Conservation (phyloP, 1,139 yeast species). For the Lodderomyces jiufengensis region DNA sequence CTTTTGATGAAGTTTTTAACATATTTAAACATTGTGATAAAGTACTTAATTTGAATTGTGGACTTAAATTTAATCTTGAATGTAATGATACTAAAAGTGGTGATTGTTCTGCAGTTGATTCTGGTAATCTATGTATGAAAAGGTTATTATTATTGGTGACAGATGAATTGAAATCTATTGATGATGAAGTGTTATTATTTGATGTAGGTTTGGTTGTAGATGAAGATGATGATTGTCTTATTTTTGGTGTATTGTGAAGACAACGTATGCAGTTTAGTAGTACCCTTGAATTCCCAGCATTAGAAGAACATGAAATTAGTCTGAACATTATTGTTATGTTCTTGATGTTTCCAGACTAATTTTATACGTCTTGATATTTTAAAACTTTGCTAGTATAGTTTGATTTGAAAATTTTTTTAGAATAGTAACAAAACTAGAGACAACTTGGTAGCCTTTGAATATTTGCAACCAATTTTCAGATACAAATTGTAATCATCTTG, state of each 20-base stretch:
- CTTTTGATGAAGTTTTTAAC: constrained; percentile 21
- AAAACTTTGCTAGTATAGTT: too few relatives aligned
- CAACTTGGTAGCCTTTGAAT: not conserved
- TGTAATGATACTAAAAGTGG: constrained; percentile 80
- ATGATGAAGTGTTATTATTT: not conserved
- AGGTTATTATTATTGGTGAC: constrained; percentile 18
- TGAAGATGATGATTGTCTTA: constrained; percentile 1
- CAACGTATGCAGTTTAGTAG: constrained; percentile 3
- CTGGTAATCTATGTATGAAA: constrained; percentile 48
- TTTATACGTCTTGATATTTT: too few relatives aligned
- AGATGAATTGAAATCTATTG: not conserved
- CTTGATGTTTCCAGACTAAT: too few relatives aligned
- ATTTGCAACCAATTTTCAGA: not conserved
- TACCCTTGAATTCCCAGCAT: not conserved
- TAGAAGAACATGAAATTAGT: constrained; percentile 1
- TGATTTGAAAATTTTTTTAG: constrained; percentile 1
- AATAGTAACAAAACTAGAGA: not conserved
- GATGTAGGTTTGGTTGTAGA: not conserved
- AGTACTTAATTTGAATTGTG: constrained; percentile 55
- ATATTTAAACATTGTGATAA: constrained; percentile 73
- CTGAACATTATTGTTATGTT: constrained; percentile 1
- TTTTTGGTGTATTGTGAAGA: constrained; percentile 1
- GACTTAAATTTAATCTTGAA: constrained; percentile 64
- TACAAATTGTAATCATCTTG: too few relatives aligned
- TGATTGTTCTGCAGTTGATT: constrained; percentile 47